Conservation (phyloP, 352 stramenopile species). For the Phytophthora europaea region DNA sequence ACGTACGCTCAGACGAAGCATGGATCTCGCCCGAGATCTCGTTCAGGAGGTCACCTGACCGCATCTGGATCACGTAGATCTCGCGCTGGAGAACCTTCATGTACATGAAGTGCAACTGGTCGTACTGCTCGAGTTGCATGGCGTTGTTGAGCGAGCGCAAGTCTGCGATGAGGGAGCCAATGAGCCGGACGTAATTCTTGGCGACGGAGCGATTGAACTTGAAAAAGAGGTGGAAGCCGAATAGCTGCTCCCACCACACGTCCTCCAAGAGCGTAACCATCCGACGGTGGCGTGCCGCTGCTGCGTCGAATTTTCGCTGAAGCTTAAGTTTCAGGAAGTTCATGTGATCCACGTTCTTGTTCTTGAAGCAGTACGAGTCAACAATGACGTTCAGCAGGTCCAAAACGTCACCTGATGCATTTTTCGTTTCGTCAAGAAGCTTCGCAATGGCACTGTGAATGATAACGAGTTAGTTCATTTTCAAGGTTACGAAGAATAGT, state of each 20-base stretch:
- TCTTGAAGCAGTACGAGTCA: slow-evolving; percentile 90
- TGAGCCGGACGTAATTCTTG: slow-evolving; percentile 74
- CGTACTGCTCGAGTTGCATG: slow-evolving; percentile 86
- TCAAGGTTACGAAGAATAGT: background rate
- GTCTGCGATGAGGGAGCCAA: slow-evolving; percentile 73
- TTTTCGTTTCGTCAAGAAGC: slow-evolving; percentile 59
- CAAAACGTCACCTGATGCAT: slow-evolving; percentile 64
- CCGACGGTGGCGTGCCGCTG: slow-evolving; percentile 52
- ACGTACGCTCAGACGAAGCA: slow-evolving; percentile 55
- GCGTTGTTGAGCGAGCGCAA: slow-evolving; percentile 77
- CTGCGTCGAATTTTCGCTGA: slow-evolving; percentile 74
- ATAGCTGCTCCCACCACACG: slow-evolving; percentile 87
- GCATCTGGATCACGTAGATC: slow-evolving; percentile 84
- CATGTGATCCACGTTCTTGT: slow-evolving; percentile 89
- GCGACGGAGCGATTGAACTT: slow-evolving; percentile 79
- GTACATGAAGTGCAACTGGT: slow-evolving; percentile 73
- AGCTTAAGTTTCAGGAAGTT: slow-evolving; percentile 84
- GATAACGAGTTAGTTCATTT: background rate
- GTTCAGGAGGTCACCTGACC: slow-evolving; percentile 68
- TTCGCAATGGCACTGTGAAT: slow-evolving; percentile 60
- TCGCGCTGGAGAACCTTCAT: slow-evolving; percentile 86
- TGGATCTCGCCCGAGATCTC: slow-evolving; percentile 78
- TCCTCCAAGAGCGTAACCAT: slow-evolving; percentile 75
- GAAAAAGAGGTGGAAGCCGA: slow-evolving; percentile 71
- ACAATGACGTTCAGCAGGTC: slow-evolving; percentile 86